A percentile compares a stretch with the other conserved stretches of the same genome.
Conservation (phyloP, 345 rosid genomes). For the Reutealis trisperma region DNA sequence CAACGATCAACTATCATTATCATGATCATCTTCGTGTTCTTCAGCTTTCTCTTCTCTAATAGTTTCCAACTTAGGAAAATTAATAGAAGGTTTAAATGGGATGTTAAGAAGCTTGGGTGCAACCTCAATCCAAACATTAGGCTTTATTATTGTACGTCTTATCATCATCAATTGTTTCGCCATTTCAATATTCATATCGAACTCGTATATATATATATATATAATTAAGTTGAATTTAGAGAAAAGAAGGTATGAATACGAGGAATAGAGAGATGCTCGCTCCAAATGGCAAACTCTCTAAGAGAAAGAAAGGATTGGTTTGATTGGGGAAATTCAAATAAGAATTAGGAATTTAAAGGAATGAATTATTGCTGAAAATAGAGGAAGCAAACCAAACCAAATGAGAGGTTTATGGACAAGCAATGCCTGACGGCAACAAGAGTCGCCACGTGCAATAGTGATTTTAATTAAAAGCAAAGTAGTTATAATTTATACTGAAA, state of each 20-base stretch:
- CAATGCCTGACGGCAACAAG: not conserved
- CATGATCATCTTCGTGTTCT: conserved; percentile 21
- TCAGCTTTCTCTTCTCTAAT: conserved; percentile 43
- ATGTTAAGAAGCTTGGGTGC: conserved; percentile 34
- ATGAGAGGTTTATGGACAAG: not conserved
- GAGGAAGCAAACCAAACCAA: not conserved
- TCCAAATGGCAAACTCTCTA: too few species aligned
- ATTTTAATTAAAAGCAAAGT: too few species aligned
- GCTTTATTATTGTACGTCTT: conserved; percentile 17
- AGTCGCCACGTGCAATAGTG: too few species aligned
- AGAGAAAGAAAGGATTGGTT: too few species aligned
- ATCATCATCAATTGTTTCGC: conserved; percentile 4
- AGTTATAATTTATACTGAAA: too few species aligned
- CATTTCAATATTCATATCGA: conserved; percentile 5
- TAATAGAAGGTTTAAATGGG: conserved; percentile 28
- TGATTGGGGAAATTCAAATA: not conserved
- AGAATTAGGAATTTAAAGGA: not conserved
- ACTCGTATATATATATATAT: too few species aligned
- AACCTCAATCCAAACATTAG: conserved; percentile 43
- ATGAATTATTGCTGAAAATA: not conserved
- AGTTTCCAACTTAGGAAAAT: conserved; percentile 42
- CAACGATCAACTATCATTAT: conserved; percentile 11
- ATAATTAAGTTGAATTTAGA: too few species aligned
- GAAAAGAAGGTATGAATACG: too few species aligned
- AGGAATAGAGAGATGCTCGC: too few species aligned